A percentile compares a stretch with the other conserved stretches of the same genome.
Evolutionary conservation across 805 yeast genomes (phyloP).

Genomic region (Metschnikowia baotianmanensis): DNA sequence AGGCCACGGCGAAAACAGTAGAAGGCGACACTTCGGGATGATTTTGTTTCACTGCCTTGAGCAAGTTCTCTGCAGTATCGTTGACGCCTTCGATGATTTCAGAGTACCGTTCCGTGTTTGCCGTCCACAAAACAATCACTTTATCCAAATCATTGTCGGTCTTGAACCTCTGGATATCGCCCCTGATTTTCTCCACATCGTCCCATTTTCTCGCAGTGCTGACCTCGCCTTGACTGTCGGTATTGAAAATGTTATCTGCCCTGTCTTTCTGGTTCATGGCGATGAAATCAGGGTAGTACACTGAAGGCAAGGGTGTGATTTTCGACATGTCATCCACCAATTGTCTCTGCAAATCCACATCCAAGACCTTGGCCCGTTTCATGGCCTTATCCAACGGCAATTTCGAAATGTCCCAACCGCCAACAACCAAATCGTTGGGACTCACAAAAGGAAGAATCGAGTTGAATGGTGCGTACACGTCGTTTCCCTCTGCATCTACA

Average conservation of each 20-base stretch:
- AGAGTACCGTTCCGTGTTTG: constrained; percentile 92
- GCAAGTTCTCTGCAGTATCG: constrained; percentile 80
- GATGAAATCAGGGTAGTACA: constrained; percentile 94
- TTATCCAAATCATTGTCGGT: constrained; percentile 69
- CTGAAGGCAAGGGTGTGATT: constrained; percentile 72
- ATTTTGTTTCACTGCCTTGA: constrained; percentile 69
- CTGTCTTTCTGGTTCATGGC: constrained; percentile 92
- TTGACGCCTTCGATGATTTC: constrained; percentile 76
- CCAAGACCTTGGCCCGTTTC: constrained; percentile 84
- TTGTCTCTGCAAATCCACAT: constrained; percentile 76
- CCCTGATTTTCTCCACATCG: constrained; percentile 83
- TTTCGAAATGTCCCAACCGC: constrained; percentile 93
- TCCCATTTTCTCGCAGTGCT: constrained; percentile 72
- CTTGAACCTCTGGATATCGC: constrained; percentile 80
- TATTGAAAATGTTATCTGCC: constrained; percentile 81
- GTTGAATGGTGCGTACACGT: constrained; percentile 90
- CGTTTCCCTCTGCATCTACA: constrained; percentile 74
- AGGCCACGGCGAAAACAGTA: constrained; percentile 91
- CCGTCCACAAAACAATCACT: constrained; percentile 93
- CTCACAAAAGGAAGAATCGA: constrained; percentile 81
- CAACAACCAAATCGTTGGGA: constrained; percentile 86
- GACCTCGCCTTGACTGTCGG: constrained; percentile 48
- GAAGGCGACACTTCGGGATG: constrained; percentile 89
- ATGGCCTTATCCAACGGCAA: constrained; percentile 72
- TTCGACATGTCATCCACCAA: constrained; percentile 61